phyloP scores from a whole-genome alignment of 2,329 filamentous ascomycete genomes.

The Calonectria fujianensis region DNA sequence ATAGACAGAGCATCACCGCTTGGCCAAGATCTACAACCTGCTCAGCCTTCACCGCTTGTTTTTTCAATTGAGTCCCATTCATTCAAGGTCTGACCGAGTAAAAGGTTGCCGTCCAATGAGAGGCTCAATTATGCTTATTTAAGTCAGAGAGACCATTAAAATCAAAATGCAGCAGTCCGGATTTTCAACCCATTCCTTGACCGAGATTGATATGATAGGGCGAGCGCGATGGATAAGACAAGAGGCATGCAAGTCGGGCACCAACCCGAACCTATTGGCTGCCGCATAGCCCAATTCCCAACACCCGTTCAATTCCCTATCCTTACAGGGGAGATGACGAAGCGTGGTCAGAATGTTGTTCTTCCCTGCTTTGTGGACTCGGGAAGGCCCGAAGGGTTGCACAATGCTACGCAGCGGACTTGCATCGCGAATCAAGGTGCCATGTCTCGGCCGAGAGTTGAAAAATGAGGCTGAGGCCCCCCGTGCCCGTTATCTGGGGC shows the following conservation, averaged over 20 bases:
- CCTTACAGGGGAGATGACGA: background rate
- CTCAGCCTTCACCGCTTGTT: background rate
- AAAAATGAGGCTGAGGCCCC: constrained; percentile 21
- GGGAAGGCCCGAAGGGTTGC: background rate
- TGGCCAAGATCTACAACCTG: background rate
- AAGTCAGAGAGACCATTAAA: background rate
- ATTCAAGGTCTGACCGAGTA: background rate
- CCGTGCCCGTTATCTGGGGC: background rate
- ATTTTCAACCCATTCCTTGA: constrained; percentile 10
- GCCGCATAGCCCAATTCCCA: background rate
- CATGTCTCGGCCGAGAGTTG: background rate
- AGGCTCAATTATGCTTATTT: background rate
- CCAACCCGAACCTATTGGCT: background rate
- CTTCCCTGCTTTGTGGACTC: background rate
- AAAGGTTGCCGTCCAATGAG: background rate
- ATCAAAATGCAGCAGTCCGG: background rate
- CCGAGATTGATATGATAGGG: constrained; percentile 20
- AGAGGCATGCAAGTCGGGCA: background rate
- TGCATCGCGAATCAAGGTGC: constrained; percentile 3
- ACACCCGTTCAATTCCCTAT: background rate
- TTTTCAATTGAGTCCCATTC: too few species aligned
- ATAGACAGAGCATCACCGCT: background rate
- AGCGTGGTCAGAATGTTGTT: background rate
- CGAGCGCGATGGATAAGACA: background rate
- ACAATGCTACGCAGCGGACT: background rate